Evolutionary conservation across 176 grass and related monocot species (phyloP).

Genomic region (Musa beccarii): DNA sequence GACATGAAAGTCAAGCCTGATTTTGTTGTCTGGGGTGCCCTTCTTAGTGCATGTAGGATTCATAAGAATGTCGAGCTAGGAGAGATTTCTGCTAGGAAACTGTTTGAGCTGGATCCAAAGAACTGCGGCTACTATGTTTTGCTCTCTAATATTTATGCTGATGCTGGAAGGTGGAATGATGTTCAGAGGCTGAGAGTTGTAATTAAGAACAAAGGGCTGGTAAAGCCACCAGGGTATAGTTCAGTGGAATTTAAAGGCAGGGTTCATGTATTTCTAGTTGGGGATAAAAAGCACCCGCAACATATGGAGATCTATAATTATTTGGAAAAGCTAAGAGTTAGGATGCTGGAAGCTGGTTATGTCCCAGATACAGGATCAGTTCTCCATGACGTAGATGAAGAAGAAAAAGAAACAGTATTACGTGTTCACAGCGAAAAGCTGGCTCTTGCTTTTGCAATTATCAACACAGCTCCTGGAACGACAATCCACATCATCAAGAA

Average conservation of each 20-base stretch:
- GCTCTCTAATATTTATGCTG: conserved; percentile 80
- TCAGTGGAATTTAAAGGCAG: conserved; percentile 65
- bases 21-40: conserved; percentile 72
- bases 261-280: conserved; percentile 85
- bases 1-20: conserved; percentile 81
- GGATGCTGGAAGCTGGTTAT: conserved; percentile 69
- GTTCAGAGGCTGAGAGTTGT: conserved; percentile 59
- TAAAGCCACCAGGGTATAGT: conserved; percentile 83
- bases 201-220: conserved; percentile 57
- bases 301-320: conserved; percentile 63
- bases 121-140: conserved; percentile 79
- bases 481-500: conserved; percentile 82
- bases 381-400: conserved; percentile 81
- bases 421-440: conserved; percentile 85
- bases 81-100: conserved; percentile 58
- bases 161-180: conserved; percentile 72
- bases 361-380: conserved; percentile 71
- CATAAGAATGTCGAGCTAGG: conserved; percentile 84
- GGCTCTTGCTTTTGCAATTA: conserved; percentile 80
- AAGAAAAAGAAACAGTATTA: conserved; percentile 70
- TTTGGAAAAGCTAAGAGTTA: conserved; percentile 65
- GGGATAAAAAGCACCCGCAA: conserved; percentile 65
- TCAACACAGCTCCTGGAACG: conserved; percentile 52
- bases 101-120: conserved; percentile 67
- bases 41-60: conserved; percentile 66